Evolutionary conservation across 1,284 basidiomycete species (phyloP).

Genomic region (Albatrellus sp.): DNA sequence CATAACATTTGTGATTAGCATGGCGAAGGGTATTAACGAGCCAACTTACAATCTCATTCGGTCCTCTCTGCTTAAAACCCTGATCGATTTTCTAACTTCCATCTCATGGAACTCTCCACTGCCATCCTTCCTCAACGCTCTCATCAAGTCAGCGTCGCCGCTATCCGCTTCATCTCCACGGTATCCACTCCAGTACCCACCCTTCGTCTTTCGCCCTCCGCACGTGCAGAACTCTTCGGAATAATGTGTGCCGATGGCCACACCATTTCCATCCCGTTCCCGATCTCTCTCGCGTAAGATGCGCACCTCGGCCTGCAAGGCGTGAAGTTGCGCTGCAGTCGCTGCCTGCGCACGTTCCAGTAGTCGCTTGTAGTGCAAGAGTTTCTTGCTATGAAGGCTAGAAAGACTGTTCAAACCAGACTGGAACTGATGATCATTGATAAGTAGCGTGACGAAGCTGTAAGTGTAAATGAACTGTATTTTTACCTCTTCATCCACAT

Average conservation of each 20-base stretch:
- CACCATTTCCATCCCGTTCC: conserved; percentile 15
- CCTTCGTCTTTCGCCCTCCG: conserved; percentile 40
- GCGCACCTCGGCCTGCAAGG: conserved; percentile 61
- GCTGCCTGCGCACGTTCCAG: conserved; percentile 66
- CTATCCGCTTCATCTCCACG: conserved; percentile 28
- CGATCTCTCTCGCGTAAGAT: conserved; percentile 33
- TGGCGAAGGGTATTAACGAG: conserved; percentile 2
- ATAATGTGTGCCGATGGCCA: conserved; percentile 11
- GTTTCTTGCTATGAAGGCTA: conserved; percentile 47
- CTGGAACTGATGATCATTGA: conserved; percentile 34
- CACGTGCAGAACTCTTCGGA: conserved; percentile 42
- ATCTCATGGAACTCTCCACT: conserved; percentile 51
- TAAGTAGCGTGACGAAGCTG: conserved; percentile 6
- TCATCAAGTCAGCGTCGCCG: conserved; percentile 30
- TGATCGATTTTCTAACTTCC: conserved; percentile 52
- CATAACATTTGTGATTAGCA: not conserved
- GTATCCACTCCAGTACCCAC: conserved; percentile 51
- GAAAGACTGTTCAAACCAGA: conserved; percentile 39
- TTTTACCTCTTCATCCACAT: conserved; percentile 58
- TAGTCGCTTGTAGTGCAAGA: conserved; percentile 62
- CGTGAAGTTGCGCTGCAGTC: conserved; percentile 66
- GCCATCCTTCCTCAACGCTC: conserved; percentile 37
- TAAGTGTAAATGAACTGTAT: conserved; percentile 6
- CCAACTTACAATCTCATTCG: conserved; percentile 57
- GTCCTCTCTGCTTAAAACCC: conserved; percentile 49